Conservation (phyloP, 371 early-diverging fungal genomes). For the Blakeslea trispora region DNA sequence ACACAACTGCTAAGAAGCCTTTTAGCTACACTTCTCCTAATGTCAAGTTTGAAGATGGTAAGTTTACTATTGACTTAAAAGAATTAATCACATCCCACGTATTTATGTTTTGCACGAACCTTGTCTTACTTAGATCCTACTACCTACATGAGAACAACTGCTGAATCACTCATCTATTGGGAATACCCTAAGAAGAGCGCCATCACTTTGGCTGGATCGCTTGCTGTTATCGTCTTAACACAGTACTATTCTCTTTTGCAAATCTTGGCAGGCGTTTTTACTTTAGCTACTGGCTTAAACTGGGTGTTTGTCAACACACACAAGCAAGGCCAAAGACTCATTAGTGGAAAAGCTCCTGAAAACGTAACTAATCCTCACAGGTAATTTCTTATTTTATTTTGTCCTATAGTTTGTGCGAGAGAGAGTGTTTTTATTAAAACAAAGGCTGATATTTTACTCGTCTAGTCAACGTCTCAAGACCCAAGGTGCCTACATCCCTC, state of each 20-base stretch:
- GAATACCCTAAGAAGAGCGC: conserved; percentile 53
- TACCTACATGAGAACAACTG: conserved; percentile 45
- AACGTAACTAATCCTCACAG: conserved; percentile 46
- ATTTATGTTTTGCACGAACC: background rate
- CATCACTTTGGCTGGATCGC: conserved; percentile 29
- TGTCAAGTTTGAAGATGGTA: conserved; percentile 55
- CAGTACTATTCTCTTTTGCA: conserved; percentile 61
- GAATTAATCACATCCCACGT: background rate
- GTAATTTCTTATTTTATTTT: too few relatives aligned
- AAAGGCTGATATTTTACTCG: conserved; percentile 5
- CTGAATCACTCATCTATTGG: conserved; percentile 57
- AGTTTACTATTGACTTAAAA: conserved; percentile 4
- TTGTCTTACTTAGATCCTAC: conserved; percentile 41
- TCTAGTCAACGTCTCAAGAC: conserved; percentile 33
- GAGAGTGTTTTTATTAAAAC: too few relatives aligned
- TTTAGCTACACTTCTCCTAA: conserved; percentile 24
- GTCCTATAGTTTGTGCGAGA: too few relatives aligned
- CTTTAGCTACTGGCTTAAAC: conserved; percentile 52
- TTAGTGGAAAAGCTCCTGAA: conserved; percentile 45
- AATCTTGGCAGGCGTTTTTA: conserved; percentile 49
- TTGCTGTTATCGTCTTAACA: conserved; percentile 47
- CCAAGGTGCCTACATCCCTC: conserved; percentile 36
- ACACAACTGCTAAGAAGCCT: background rate
- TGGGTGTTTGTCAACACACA: conserved; percentile 58
- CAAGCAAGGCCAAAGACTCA: conserved; percentile 42